A percentile compares a stretch with the other conserved stretches of the same genome.
Evolutionary conservation across 2,329 filamentous ascomycete species (phyloP).

Genomic region (Thelonectria discophora): DNA sequence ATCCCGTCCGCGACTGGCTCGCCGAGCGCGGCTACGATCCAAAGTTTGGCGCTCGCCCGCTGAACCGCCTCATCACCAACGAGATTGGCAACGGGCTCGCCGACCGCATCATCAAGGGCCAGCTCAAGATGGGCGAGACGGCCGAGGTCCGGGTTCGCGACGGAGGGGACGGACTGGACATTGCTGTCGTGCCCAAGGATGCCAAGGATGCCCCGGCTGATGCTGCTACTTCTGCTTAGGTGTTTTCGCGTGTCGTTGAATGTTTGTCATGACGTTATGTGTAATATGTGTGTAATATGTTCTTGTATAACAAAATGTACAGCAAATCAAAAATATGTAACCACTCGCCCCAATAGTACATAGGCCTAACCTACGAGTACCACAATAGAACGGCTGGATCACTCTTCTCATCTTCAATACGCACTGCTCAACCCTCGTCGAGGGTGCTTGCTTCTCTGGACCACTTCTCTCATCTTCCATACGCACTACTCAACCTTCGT

Average conservation of each 20-base stretch:
- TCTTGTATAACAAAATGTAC: not conserved
- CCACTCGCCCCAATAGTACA: constrained; percentile 6
- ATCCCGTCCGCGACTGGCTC: constrained; percentile 83
- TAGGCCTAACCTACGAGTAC: no score
- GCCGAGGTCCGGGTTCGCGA: constrained; percentile 75
- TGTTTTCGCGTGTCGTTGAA: constrained; percentile 3
- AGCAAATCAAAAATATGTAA: constrained; percentile 13
- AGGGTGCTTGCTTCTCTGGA: not conserved
- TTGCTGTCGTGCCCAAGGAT: constrained; percentile 46
- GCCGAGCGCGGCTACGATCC: constrained; percentile 91
- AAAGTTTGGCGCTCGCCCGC: constrained; percentile 86
- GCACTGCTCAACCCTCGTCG: not conserved
- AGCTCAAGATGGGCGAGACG: constrained; percentile 77
- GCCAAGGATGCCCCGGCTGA: not conserved
- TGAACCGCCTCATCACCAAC: constrained; percentile 90
- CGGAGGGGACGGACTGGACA: constrained; percentile 65
- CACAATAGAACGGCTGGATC: constrained; percentile 17
- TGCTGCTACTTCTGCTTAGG: not conserved
- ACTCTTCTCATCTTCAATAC: constrained; percentile 4
- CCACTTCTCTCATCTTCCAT: constrained; percentile 3
- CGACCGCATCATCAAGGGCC: constrained; percentile 89
- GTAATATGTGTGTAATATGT: constrained; percentile 31
- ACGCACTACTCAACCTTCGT: not conserved
- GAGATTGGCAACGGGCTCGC: constrained; percentile 90
- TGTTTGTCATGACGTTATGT: constrained; percentile 37